These are phyloP conservation scores for Epicoccum sorghinum DNA, from an alignment of 2,329 filamentous ascomycete genomes.

Conservation along the genomic window DNA sequence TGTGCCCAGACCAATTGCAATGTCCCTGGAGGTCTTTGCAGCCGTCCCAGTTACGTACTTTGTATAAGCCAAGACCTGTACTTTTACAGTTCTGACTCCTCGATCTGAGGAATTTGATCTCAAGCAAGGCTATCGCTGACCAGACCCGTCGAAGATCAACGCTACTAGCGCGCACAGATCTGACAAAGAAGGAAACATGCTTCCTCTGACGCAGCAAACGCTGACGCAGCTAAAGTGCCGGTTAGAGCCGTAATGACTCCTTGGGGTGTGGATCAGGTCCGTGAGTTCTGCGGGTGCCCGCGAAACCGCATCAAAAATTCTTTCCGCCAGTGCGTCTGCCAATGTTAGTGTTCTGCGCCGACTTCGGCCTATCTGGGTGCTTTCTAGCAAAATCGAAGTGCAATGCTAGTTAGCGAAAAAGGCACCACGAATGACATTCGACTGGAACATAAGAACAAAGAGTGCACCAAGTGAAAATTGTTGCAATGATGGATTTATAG, in stretches of 20 bases:
- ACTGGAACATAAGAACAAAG: no score
- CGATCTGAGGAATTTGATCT: constrained; percentile 15
- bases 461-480: background rate
- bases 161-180: constrained; percentile 13
- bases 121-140: constrained; percentile 9
- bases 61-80: background rate
- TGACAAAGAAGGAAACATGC: constrained; percentile 12
- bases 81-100: constrained; percentile 10
- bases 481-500: background rate
- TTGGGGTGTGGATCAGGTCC: constrained; percentile 9
- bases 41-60: no score
- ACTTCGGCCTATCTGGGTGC: constrained; percentile 21
- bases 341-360: constrained; percentile 26
- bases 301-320: constrained; percentile 30
- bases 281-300: constrained; percentile 14
- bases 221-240: constrained; percentile 8
- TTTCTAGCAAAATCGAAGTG: constrained; percentile 6
- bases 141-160: constrained; percentile 11
- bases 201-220: constrained; percentile 10
- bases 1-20: background rate
- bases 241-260: constrained; percentile 19
- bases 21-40: background rate
- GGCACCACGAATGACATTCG: background rate
- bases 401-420: background rate
- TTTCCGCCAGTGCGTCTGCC: constrained; percentile 27